Evolutionary conservation across 83 land plant genomes (phyloP), one percentile per base, ranked within the genome.

Genomic region (Picea abies): DNA sequence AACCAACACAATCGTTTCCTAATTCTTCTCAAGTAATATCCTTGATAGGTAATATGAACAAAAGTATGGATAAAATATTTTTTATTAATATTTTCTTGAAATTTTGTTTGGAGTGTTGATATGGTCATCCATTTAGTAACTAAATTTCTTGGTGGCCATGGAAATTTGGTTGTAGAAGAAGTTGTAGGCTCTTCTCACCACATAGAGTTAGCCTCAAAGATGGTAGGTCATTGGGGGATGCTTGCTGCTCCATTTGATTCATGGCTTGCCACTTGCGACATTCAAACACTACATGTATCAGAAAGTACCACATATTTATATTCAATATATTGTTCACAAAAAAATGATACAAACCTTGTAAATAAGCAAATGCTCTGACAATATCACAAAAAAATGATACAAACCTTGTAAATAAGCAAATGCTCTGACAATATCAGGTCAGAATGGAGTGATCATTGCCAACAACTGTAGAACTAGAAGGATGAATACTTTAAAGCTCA

Each of bases 121-220:
- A 83, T 85, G 76, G 87, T 85, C 22, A 71, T 85, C 8, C 87
- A 85, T 68, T 85, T 82, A 12, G 87, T 71, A 17, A 83, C 87
- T 20, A 85, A 85, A 81, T 85, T 80, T 60, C 82, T 85, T n/a
- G 86, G 87, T 5, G 87, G 87, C 39, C 87, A 85, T 61, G 49
- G 58, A 29, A 86, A 85, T 78, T 79, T 80, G n/a, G 20, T 85
- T 61, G 86, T 86, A 41, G 86, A 82, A 25, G 87, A 67, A 4
- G 65, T 85, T 22, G 86, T 70, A 23, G 87, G 87, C 1, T 83
- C 87, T 63, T 44, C 81, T 58, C 22, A 60, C 4, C 56, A 63
- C 16, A 60, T 85, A 26, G 60, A 76, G 19, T 37, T 47, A 63
- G 87, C 87, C 6, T 3, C 70, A 60, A 61, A 32, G 20, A 15